A percentile compares a stretch with the other conserved stretches of the same genome.
These are phyloP conservation scores for Candida dajiaensis DNA, from an alignment of 805 yeast species.

Conservation along the genomic window DNA sequence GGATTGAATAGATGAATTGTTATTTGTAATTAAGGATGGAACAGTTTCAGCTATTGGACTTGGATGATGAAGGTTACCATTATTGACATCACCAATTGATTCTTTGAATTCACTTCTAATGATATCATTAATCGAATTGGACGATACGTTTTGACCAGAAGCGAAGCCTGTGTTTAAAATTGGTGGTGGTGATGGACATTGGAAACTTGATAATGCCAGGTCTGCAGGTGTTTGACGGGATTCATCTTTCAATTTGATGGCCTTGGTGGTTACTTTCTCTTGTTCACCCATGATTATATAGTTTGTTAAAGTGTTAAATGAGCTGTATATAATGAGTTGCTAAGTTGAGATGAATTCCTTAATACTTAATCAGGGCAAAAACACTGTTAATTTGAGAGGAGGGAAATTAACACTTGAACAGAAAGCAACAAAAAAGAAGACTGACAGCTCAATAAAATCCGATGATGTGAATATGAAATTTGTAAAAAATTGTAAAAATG, in stretches of 20 bases:
- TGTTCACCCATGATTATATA: neutral
- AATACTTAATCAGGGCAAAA: too few relatives aligned
- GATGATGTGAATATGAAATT: too few relatives aligned
- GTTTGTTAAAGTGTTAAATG: too few relatives aligned
- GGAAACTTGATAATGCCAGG: constrained; percentile 49
- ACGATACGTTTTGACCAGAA: constrained; percentile 20
- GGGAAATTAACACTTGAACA: too few relatives aligned
- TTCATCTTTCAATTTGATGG: constrained; percentile 2
- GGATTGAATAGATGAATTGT: neutral
- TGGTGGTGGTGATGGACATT: constrained; percentile 75
- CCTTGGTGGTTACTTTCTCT: constrained; percentile 1
- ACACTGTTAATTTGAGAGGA: too few relatives aligned
- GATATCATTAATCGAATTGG: constrained; percentile 21
- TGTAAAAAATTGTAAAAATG: too few relatives aligned
- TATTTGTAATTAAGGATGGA: neutral
- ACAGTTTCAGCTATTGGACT: neutral
- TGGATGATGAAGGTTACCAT: constrained; percentile 2
- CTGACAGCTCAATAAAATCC: too few relatives aligned
- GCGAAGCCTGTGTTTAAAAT: constrained; percentile 35
- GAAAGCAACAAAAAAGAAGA: too few relatives aligned
- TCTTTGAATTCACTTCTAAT: constrained; percentile 15
- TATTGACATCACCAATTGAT: neutral
- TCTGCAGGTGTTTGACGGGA: constrained; percentile 41
- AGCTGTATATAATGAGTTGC: too few relatives aligned
- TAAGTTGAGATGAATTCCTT: too few relatives aligned